Base-by-base conservation (phyloP, 73 alveolate genomes). In the Stentor roeselii region DNA sequence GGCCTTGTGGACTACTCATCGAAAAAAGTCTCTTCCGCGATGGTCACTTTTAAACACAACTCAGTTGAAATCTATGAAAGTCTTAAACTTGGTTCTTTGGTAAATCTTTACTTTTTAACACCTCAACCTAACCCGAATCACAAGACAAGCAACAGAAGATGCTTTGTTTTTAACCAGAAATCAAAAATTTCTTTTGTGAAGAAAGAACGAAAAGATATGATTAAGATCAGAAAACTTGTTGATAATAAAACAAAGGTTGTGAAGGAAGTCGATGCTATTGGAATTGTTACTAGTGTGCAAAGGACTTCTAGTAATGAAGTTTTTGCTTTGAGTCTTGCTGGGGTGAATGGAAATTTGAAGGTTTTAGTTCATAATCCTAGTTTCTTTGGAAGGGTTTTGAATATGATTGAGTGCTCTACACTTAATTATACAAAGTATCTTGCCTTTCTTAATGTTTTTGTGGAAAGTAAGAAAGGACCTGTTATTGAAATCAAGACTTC, bases 161-260 rank as follows among this genome's bases (percentile, higher is more conserved):
- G 14, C 34, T 67, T 67, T 14, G 34, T 21, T 67, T 67, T 67
- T 40, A 67, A 21, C 80, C n/a, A 67, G 21, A 32, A 32, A 21
- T 67, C 80, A 36, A 67, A 32, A 11, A 32, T 67, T 21, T 21
- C 34, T 21, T 21, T 21, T 1, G 37, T 27, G 27, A 67, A 67
- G 34, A 32, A 67, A 67, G n/a, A 67, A 21, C 21, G 80, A 67
- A 67, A 67, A 67, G 80, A 67, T 32, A 11, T 67, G 80, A 34
- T 67, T 27, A 67, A 67, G 41, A 67, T 21, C 27, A 21, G 41
- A 67, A 67, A 2, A 67, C 80, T 67, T 67, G 41, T 67, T 2
- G n/a, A 21, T 21, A 32, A 21, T 21, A 32, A 32, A 67, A 32
- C n/a, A 2, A 67, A 67, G 34, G 14, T n/a, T 1, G 34, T 21